Conservation (phyloP, 1,139 yeast genomes). For the Candida sanyaensis region DNA sequence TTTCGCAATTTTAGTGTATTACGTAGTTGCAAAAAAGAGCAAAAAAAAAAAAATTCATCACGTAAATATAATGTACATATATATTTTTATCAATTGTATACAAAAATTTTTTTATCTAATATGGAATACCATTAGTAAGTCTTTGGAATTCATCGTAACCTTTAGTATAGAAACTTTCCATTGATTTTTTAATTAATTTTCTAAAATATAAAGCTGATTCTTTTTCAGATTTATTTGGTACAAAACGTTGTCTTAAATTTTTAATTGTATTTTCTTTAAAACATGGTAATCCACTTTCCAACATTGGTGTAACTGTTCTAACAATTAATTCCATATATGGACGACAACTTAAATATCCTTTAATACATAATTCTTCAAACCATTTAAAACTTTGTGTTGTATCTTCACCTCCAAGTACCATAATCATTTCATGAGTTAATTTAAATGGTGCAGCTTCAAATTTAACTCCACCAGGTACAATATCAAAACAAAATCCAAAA, state of each 20-base stretch:
- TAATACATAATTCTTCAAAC: constrained; percentile 94
- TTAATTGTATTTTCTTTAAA: constrained; percentile 84
- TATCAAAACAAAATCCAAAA: constrained; percentile 97
- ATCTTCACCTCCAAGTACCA: constrained; percentile 88
- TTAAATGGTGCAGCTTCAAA: constrained; percentile 98
- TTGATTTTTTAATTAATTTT: constrained; percentile 73
- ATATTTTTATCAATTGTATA: too few species aligned
- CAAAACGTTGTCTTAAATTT: constrained; percentile 77
- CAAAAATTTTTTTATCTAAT: constrained; percentile 35
- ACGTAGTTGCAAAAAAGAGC: too few species aligned
- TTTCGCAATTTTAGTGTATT: too few species aligned
- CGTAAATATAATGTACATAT: too few species aligned
- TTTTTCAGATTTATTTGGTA: constrained; percentile 73
- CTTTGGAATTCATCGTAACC: constrained; percentile 98
- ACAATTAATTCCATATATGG: constrained; percentile 88
- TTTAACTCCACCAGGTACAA: constrained; percentile 98
- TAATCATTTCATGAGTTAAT: constrained; percentile 93
- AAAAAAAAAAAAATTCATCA: too few species aligned
- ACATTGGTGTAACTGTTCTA: constrained; percentile 87
- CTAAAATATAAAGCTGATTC: constrained; percentile 85
- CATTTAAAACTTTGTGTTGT: constrained; percentile 87
- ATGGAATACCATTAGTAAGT: constrained; percentile 94
- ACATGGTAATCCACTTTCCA: constrained; percentile 94
- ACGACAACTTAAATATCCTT: constrained; percentile 87
- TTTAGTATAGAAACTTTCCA: constrained; percentile 85